phyloP scores from a whole-genome alignment of 2,329 filamentous ascomycete species.

The Capronia americana region DNA sequence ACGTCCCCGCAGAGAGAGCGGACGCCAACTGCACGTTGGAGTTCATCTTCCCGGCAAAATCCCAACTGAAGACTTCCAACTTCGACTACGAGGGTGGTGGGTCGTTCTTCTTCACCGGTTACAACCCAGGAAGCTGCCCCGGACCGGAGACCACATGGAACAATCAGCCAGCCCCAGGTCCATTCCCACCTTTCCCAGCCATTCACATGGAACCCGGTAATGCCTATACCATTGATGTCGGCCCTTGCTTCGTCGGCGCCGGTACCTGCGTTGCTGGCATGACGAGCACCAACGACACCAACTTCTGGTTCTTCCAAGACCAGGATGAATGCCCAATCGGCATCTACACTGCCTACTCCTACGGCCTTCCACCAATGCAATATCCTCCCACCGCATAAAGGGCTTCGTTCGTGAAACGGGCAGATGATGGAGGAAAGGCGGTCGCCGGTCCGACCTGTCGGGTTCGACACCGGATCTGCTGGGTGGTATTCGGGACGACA shows the following conservation, averaged over 20 bases:
- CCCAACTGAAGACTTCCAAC: constrained; percentile 65
- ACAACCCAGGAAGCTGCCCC: constrained; percentile 56
- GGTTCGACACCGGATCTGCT: not conserved
- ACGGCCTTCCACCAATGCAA: constrained; percentile 34
- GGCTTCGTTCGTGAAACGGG: not conserved
- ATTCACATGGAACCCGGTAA: constrained; percentile 59
- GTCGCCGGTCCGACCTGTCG: not conserved
- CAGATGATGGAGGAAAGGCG: not conserved
- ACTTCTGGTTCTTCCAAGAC: constrained; percentile 69
- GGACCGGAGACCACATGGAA: constrained; percentile 59
- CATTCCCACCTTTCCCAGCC: constrained; percentile 51
- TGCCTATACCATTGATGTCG: constrained; percentile 55
- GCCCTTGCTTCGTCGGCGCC: constrained; percentile 40
- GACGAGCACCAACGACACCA: constrained; percentile 57
- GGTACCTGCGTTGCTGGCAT: constrained; percentile 41
- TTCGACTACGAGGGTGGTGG: constrained; percentile 64
- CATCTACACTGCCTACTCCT: constrained; percentile 39
- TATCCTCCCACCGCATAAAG: constrained; percentile 7
- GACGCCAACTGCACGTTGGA: constrained; percentile 68
- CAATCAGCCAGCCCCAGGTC: constrained; percentile 56
- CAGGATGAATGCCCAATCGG: constrained; percentile 54
- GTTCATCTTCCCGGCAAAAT: constrained; percentile 67
- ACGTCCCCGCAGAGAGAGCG: constrained; percentile 61
- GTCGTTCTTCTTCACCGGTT: constrained; percentile 58
- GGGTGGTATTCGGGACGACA: not conserved